A percentile compares a stretch with the other conserved stretches of the same genome.
These are phyloP conservation scores for Lactarius sp. DNA, from an alignment of 768 basidiomycete species.

Conservation along the genomic window DNA sequence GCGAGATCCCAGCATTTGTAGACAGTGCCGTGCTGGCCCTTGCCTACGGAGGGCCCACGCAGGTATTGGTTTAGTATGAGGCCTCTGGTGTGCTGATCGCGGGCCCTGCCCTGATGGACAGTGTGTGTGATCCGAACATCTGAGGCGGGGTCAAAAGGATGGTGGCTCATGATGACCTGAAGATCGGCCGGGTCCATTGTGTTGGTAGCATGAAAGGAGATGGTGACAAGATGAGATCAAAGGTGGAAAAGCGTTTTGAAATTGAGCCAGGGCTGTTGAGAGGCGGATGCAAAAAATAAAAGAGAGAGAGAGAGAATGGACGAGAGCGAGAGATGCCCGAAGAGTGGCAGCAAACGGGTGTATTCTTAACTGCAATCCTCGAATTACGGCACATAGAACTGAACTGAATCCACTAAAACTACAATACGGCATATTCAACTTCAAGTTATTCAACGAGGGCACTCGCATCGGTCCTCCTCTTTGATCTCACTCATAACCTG, in stretches of 20 bases:
- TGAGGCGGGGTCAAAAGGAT: conserved; percentile 24
- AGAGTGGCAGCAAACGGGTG: too few species aligned
- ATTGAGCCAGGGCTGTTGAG: conserved; percentile 3
- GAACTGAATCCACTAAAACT: too few species aligned
- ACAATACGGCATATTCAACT: too few species aligned
- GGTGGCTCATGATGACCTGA: conserved; percentile 22
- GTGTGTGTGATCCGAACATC: conserved; percentile 26
- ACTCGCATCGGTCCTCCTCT: conserved; percentile 47
- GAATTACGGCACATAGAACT: conserved; percentile 15
- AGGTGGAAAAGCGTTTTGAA: neutral
- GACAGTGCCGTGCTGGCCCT: conserved; percentile 89
- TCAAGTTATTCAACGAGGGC: conserved; percentile 29
- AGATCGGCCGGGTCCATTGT: conserved; percentile 23
- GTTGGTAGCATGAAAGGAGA: conserved; percentile 14
- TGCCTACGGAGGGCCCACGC: conserved; percentile 70
- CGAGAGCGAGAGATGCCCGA: too few species aligned
- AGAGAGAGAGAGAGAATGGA: too few species aligned
- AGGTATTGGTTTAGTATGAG: conserved; percentile 81
- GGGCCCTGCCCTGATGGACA: conserved; percentile 34
- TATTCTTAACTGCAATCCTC: neutral
- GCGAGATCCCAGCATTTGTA: conserved; percentile 59
- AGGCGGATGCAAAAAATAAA: neutral
- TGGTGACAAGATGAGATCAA: neutral
- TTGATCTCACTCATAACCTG: conserved; percentile 48
- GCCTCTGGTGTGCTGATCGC: conserved; percentile 33